Evolutionary conservation across 306 rosid species (phyloP).

Genomic region (Neltuma alba): DNA sequence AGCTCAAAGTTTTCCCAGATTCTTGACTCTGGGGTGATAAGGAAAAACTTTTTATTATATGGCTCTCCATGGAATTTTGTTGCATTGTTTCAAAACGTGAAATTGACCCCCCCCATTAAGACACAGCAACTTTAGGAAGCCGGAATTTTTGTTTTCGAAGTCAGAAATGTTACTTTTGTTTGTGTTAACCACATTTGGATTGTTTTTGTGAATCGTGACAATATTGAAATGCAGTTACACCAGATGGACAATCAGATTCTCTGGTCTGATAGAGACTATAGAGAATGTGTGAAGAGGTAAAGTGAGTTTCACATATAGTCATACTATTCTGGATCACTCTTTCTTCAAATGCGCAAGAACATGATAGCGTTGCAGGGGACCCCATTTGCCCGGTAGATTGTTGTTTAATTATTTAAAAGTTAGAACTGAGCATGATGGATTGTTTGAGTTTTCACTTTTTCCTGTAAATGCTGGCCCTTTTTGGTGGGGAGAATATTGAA

Average conservation of each 20-base stretch:
- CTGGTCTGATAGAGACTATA: not conserved
- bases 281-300: not conserved
- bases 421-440: not conserved
- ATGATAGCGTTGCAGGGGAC: not conserved
- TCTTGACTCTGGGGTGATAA: not conserved
- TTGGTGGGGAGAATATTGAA: not conserved
- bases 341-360: not conserved
- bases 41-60: not conserved
- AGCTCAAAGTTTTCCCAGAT: not conserved
- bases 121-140: not conserved
- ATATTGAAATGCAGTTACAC: not conserved
- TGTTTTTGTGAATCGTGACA: not conserved
- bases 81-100: not conserved
- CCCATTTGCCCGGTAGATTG: not conserved
- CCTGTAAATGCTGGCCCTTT: not conserved
- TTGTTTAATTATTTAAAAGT: not conserved
- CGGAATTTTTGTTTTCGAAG: not conserved
- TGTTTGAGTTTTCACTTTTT: not conserved
- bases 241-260: not conserved
- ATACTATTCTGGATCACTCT: not conserved
- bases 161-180: not conserved
- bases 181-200: not conserved
- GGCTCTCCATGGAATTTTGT: not conserved
- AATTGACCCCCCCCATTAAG: not conserved
- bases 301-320: not conserved